Percentiles rank a stretch among this genome's conserved stretches.
Conservation (phyloP, 305 asterid genomes). For the Striga hermonthica region DNA sequence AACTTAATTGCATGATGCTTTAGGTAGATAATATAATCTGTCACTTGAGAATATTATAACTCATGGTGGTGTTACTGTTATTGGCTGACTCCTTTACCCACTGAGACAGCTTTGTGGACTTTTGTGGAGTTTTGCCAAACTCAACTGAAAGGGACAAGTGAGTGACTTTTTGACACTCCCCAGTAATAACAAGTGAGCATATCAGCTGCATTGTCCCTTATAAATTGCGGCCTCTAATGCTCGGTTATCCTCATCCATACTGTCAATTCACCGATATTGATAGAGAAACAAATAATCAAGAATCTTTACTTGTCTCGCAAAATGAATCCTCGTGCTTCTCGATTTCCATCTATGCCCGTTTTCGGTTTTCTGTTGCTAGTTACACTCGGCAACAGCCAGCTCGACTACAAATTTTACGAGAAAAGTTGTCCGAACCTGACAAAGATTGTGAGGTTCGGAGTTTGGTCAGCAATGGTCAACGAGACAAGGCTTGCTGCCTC, state of each 20-base stretch:
- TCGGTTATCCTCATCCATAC: conserved; percentile 23
- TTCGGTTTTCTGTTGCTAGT: conserved; percentile 38
- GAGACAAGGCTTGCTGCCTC: conserved; percentile 83
- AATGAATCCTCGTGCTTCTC: conserved; percentile 30
- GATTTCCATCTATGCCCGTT: conserved; percentile 27
- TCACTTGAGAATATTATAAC: conserved; percentile 26
- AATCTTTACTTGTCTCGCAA: conserved; percentile 19
- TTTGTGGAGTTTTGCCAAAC: conserved; percentile 45
- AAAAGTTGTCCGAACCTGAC: conserved; percentile 54
- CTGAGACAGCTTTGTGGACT: background rate
- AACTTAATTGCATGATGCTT: too few species aligned
- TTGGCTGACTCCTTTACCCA: conserved; percentile 12
- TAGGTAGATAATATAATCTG: background rate
- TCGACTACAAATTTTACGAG: conserved; percentile 56
- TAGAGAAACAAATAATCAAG: background rate
- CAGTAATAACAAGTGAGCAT: conserved; percentile 8
- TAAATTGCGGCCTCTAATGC: conserved; percentile 32
- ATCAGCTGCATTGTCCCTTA: conserved; percentile 25
- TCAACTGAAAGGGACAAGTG: conserved; percentile 38
- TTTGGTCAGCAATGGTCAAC: conserved; percentile 64
- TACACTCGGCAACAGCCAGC: conserved; percentile 43
- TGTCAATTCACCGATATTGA: background rate
- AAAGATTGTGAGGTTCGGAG: conserved; percentile 48
- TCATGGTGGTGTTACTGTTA: conserved; percentile 28
- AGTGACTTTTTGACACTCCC: conserved; percentile 34